Percentiles rank a stretch among this genome's conserved stretches.
Evolutionary conservation across 495 filamentous ascomycete species (phyloP).

Genomic region (Lasiosphaeria miniovina): DNA sequence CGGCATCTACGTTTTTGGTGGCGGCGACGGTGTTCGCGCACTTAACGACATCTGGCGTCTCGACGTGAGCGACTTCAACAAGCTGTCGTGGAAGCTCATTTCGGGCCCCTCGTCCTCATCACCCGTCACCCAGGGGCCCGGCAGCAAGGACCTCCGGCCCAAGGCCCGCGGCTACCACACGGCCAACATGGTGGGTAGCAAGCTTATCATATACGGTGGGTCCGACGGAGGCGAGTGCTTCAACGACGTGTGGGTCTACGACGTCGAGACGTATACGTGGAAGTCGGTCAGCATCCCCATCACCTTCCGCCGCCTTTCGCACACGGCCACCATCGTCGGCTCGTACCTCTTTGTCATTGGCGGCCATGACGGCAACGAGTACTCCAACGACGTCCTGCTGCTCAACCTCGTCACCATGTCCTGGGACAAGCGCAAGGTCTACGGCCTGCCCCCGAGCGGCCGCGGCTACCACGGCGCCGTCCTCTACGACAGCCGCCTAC

Average conservation of each 20-base stretch:
- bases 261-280: constrained; percentile 56
- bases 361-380: constrained; percentile 65
- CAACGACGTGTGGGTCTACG: constrained; percentile 66
- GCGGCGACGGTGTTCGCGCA: constrained; percentile 61
- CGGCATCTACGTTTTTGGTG: constrained; percentile 65
- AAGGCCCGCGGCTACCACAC: constrained; percentile 65
- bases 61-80: constrained; percentile 58
- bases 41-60: constrained; percentile 67
- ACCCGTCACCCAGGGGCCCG: neutral
- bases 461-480: constrained; percentile 63
- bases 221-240: constrained; percentile 66
- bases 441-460: constrained; percentile 59
- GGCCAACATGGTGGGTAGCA: constrained; percentile 65
- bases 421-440: constrained; percentile 61
- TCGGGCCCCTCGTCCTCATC: constrained; percentile 34
- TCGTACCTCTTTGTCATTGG: constrained; percentile 65
- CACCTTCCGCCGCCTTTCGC: constrained; percentile 57
- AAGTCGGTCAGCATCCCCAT: constrained; percentile 50
- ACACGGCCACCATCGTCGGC: constrained; percentile 63
- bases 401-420: constrained; percentile 67
- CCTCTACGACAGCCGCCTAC: constrained; percentile 56
- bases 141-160: constrained; percentile 40
- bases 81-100: constrained; percentile 62
- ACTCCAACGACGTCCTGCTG: constrained; percentile 61
- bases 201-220: constrained; percentile 65